Percentiles rank a stretch among this genome's conserved stretches.
phyloP scores from a whole-genome alignment of 164 flowering plant species.

The Magnolia sinica region DNA sequence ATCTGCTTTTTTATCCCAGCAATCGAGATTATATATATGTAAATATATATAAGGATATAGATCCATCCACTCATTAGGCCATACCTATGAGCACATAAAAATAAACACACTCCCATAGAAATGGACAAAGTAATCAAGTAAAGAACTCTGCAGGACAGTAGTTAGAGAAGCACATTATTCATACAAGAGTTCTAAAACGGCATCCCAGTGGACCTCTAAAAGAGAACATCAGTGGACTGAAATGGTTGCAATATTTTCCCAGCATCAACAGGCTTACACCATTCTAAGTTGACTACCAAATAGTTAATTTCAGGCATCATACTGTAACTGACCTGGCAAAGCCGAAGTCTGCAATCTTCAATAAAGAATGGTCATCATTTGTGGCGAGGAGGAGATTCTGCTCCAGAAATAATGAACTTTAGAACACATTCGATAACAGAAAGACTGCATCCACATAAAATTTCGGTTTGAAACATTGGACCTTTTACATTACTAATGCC shows the following conservation, averaged over 20 bases:
- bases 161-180: too few species aligned
- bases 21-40: background rate
- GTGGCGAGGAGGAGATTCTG: conserved; percentile 94
- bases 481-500: conserved; percentile 9
- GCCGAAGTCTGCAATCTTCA: conserved; percentile 99
- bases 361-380: conserved; percentile 47
- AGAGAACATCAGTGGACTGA: background rate
- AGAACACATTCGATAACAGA: conserved; percentile 13
- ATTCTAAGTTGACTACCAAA: background rate
- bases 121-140: background rate
- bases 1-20: too few species aligned
- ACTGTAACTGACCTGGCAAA: conserved; percentile 71
- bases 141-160: background rate
- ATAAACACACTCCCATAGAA: background rate
- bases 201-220: background rate
- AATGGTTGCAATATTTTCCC: background rate
- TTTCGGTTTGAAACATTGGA: background rate
- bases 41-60: background rate
- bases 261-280: background rate
- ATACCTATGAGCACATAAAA: background rate
- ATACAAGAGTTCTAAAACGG: background rate
- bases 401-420: conserved; percentile 24
- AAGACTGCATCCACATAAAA: conserved; percentile 8
- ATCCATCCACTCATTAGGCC: background rate
- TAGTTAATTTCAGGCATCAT: background rate